Percentiles rank a stretch among this genome's conserved stretches.
Conservation (phyloP, 164 flowering plant species). For the Berberis thunbergii region DNA sequence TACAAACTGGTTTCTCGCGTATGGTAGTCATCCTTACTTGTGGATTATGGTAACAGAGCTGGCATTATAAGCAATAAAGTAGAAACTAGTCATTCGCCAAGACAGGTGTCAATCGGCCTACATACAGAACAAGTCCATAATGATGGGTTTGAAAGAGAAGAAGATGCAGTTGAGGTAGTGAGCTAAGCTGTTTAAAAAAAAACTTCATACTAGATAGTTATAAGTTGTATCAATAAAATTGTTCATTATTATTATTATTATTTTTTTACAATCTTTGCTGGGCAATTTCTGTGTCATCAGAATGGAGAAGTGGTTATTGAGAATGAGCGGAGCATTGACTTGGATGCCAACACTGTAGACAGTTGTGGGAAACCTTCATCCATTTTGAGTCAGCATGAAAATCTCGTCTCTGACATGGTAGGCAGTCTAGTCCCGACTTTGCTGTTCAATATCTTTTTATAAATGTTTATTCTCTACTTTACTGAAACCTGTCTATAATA, state of each 20-base stretch:
- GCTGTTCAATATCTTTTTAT: too few species aligned
- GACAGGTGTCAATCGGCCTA: conserved; percentile 13
- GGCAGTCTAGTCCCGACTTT: too few species aligned
- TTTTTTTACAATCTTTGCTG: too few species aligned
- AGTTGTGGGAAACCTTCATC: conserved; percentile 9
- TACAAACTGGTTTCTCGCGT: not conserved
- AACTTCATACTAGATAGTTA: too few species aligned
- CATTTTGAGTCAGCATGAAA: conserved; percentile 11
- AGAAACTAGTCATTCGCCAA: conserved; percentile 12
- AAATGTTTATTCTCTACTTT: too few species aligned
- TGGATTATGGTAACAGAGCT: conserved; percentile 22
- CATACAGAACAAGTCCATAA: conserved; percentile 9
- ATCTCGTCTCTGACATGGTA: conserved; percentile 6
- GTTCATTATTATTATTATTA: too few species aligned
- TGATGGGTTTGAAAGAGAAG: conserved; percentile 9
- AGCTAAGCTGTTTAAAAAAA: too few species aligned
- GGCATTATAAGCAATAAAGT: conserved; percentile 9
- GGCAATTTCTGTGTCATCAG: too few species aligned
- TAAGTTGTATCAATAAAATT: too few species aligned
- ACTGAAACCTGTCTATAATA: too few species aligned
- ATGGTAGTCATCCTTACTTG: not conserved
- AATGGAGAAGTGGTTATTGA: conserved; percentile 9
- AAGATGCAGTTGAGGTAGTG: conserved; percentile 4
- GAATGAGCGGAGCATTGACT: conserved; percentile 9
- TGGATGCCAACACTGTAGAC: conserved; percentile 10